phyloP scores from a whole-genome alignment of 2,329 filamentous ascomycete species.

The Microsporum ferrugineum region DNA sequence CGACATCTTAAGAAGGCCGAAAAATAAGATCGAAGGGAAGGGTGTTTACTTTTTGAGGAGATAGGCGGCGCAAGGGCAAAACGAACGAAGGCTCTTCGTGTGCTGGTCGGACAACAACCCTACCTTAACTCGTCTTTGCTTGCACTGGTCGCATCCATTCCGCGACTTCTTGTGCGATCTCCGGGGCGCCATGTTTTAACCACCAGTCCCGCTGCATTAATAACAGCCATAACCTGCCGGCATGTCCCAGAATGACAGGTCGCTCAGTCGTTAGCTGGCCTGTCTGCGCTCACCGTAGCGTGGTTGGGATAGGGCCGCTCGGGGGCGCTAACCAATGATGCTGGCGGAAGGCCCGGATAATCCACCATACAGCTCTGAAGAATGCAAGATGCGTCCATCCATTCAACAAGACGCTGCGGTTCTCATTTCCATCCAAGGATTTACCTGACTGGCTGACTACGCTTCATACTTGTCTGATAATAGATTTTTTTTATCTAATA shows the following conservation, averaged over 20 bases:
- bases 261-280: not conserved
- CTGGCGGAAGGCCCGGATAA: conserved; percentile 1
- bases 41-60: not conserved
- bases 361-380: not conserved
- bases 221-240: conserved; percentile 4
- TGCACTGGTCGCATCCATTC: conserved; percentile 33
- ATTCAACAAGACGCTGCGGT: not conserved
- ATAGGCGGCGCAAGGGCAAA: not conserved
- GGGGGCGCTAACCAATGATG: not conserved
- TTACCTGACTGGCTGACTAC: not conserved
- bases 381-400: not conserved
- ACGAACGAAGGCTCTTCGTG: not conserved
- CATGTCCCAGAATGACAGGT: conserved; percentile 4
- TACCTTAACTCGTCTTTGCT: conserved; percentile 33
- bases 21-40: not conserved
- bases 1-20: not conserved
- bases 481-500: not conserved
- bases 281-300: not conserved
- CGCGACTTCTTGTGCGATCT: conserved; percentile 35
- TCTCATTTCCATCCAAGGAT: not conserved
- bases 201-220: conserved; percentile 3
- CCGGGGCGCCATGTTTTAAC: conserved; percentile 26
- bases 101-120: not conserved
- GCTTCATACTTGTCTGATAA: not conserved
- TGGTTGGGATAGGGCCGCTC: not conserved